These are phyloP conservation scores for Hemileccinum impolitum DNA, from an alignment of 768 basidiomycete species.

Conservation along the genomic window DNA sequence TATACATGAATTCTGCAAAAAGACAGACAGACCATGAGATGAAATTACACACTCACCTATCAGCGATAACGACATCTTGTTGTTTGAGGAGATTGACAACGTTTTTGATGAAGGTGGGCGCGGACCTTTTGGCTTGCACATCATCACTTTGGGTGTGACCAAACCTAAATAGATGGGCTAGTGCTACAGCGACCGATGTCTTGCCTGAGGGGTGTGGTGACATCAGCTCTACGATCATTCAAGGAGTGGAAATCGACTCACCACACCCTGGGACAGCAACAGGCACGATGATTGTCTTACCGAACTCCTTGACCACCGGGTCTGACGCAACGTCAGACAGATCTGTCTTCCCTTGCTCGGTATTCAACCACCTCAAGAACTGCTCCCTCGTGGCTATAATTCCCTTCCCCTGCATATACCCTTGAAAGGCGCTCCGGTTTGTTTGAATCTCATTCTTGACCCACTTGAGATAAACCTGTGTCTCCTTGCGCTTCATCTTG, in stretches of 20 bases:
- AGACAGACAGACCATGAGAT: neutral
- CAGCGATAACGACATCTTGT: slow-evolving; percentile 84
- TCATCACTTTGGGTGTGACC: slow-evolving; percentile 96
- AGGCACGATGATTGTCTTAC: slow-evolving; percentile 83
- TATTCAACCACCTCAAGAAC: slow-evolving; percentile 68
- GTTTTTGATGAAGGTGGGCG: slow-evolving; percentile 66
- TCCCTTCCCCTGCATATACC: slow-evolving; percentile 69
- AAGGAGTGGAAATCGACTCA: slow-evolving; percentile 33
- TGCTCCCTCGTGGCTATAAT: slow-evolving; percentile 80
- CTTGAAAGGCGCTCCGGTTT: slow-evolving; percentile 57
- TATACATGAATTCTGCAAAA: slow-evolving; percentile 24
- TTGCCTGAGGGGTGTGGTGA: slow-evolving; percentile 57
- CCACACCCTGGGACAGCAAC: slow-evolving; percentile 93
- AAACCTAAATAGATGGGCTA: slow-evolving; percentile 76
- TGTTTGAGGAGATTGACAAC: slow-evolving; percentile 57
- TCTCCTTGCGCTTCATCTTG: slow-evolving; percentile 76
- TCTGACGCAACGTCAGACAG: slow-evolving; percentile 25
- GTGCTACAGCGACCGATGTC: slow-evolving; percentile 78
- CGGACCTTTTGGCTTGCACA: slow-evolving; percentile 71
- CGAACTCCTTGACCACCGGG: slow-evolving; percentile 32
- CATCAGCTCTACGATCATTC: neutral
- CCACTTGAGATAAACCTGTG: slow-evolving; percentile 78
- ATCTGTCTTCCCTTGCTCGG: slow-evolving; percentile 41
- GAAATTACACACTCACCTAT: slow-evolving; percentile 57
- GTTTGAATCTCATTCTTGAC: slow-evolving; percentile 69